Percentiles rank a stretch among this genome's conserved stretches.
Evolutionary conservation across 192 early-diverging fungal genomes (phyloP).

Genomic region (Gigaspora rosea): DNA sequence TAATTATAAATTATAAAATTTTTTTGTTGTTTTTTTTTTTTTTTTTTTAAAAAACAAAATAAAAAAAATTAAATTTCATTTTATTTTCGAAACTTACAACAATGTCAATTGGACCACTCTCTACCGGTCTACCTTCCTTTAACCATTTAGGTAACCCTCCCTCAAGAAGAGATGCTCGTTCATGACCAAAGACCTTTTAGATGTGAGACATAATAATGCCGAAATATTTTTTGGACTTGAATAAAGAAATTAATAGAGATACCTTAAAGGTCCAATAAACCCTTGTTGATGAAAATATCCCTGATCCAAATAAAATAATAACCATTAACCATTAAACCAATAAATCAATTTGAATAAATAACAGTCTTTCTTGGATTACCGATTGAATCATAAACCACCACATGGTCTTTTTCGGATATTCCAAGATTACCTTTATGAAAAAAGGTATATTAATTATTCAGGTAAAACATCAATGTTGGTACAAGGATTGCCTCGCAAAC

Average conservation of each 20-base stretch:
- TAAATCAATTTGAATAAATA: no score
- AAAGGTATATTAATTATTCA: neutral
- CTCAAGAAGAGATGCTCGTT: conserved; percentile 83
- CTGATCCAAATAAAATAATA: no score
- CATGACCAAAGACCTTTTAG: conserved; percentile 81
- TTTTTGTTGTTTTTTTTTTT: no score
- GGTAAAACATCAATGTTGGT: no score
- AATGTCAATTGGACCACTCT: conserved; percentile 36
- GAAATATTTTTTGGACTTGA: no score
- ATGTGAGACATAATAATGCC: neutral
- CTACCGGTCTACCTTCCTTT: conserved; percentile 38
- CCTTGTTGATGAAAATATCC: conserved; percentile 79
- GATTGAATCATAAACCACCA: conserved; percentile 86
- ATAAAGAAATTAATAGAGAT: neutral
- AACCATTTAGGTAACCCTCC: conserved; percentile 88
- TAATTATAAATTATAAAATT: neutral
- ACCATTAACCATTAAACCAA: no score
- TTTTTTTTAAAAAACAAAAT: neutral
- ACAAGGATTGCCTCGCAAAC: neutral
- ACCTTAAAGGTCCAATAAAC: conserved; percentile 95
- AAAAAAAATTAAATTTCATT: neutral
- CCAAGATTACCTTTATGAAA: conserved; percentile 62
- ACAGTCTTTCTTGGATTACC: conserved; percentile 26
- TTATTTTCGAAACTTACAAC: neutral
- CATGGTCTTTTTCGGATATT: conserved; percentile 77